A percentile compares a stretch with the other conserved stretches of the same genome.
These are phyloP conservation scores for Pseudogymnoascus verrucosus DNA, from an alignment of 2,329 filamentous ascomycete species.

Conservation along the genomic window DNA sequence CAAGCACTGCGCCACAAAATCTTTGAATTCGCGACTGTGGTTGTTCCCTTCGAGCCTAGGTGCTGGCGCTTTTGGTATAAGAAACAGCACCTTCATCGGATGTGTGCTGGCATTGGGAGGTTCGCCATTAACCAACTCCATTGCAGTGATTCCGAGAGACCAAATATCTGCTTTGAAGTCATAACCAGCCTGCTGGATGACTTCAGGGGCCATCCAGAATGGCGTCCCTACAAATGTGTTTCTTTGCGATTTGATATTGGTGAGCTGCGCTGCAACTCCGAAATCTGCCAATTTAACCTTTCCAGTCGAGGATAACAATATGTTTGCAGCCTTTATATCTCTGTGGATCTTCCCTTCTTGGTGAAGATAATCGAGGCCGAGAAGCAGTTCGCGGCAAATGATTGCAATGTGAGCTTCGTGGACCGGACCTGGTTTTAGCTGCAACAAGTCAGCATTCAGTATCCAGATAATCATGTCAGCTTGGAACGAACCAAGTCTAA, in stretches of 20 bases:
- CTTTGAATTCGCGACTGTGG: slow-evolving; percentile 86
- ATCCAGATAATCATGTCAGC: neutral
- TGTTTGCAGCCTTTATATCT: slow-evolving; percentile 94
- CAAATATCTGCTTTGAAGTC: slow-evolving; percentile 92
- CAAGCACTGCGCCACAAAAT: slow-evolving; percentile 84
- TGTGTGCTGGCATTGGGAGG: slow-evolving; percentile 81
- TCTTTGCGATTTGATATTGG: slow-evolving; percentile 93
- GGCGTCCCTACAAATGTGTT: slow-evolving; percentile 97
- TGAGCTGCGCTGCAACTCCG: slow-evolving; percentile 90
- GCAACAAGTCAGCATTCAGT: slow-evolving; percentile 16
- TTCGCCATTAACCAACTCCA: slow-evolving; percentile 81
- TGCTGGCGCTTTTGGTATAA: slow-evolving; percentile 81
- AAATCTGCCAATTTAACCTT: slow-evolving; percentile 97
- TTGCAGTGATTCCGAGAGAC: slow-evolving; percentile 86
- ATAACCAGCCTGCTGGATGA: slow-evolving; percentile 76
- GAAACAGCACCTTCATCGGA: slow-evolving; percentile 88
- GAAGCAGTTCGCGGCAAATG: slow-evolving; percentile 82
- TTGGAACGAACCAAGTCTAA: slow-evolving; percentile 64
- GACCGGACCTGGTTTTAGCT: slow-evolving; percentile 87
- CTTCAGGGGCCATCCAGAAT: slow-evolving; percentile 95
- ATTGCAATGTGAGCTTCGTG: slow-evolving; percentile 87
- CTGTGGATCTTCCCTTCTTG: slow-evolving; percentile 91
- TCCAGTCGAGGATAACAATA: slow-evolving; percentile 82
- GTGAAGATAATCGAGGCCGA: slow-evolving; percentile 88
- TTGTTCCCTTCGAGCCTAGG: slow-evolving; percentile 71